Base-by-base conservation (phyloP, 1,139 yeast genomes). In the Sugiyamaella neomexicana region DNA sequence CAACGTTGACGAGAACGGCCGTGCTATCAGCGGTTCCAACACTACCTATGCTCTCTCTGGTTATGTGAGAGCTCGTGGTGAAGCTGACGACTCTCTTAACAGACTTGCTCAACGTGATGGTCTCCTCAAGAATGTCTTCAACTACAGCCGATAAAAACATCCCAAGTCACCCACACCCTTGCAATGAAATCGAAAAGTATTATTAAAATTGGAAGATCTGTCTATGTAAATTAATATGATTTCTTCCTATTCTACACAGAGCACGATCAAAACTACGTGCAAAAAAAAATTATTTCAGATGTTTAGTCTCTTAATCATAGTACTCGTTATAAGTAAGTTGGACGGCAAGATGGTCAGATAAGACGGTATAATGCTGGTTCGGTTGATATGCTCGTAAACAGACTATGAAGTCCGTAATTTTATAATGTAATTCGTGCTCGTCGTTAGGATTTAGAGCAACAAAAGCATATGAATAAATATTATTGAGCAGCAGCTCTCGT, bases 21-120 rank as follows among this genome's bases (percentile, higher is more conserved):
- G 88, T 77, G 95, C 95, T 71, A 82, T 93, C 75, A 85, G 90
- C 73, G 96, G 95, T 77, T 83, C 85, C 72, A 81, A 81, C 89
- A 82, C 89, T 82, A 86, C 97, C 72, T 95, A 91, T 83, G 97
- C 97, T 78, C 83, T 93, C 75, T 85, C 88, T 73, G 99, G 99
- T 74, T 89, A 86, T 87, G 87, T 93, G 78, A 85, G 90, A 79
- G 76, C 83, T 68, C 82, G 86, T 75, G 91, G 89, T 76, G 99
- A 93, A 83, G 89, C 97, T 74, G 99, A 93, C 75, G 99, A 93
- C 82, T 90, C 97, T 69, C 81, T 93, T 77, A 93, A 93, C 96
- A 91, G 99, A 85, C 89, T 93, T 77, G 96, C 98, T 72, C 98
- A 95, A 83, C 88, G 86, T 76, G 99, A 93, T 77, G 99, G 98